Percentiles rank a stretch among this genome's conserved stretches.
These are phyloP conservation scores for Dictyophora rubrovolvata DNA, from an alignment of 768 basidiomycete genomes.

Conservation along the genomic window DNA sequence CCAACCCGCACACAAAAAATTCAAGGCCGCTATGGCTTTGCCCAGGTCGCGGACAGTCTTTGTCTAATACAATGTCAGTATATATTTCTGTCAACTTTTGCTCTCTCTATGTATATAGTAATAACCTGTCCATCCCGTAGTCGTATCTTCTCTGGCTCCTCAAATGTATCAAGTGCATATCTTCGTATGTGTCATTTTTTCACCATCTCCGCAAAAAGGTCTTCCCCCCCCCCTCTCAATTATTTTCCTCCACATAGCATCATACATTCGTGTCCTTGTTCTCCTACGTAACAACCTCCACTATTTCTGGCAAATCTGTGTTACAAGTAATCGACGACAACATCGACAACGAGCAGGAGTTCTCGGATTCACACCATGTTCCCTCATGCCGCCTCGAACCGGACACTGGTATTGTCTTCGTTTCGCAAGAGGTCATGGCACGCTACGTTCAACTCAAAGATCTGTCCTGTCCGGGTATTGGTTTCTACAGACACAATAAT, in stretches of 20 bases:
- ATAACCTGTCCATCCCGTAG: not conserved
- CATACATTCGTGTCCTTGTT: constrained; percentile 8
- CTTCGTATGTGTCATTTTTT: not conserved
- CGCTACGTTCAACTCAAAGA: constrained; percentile 5
- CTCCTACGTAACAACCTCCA: constrained; percentile 1
- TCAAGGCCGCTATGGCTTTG: constrained; percentile 9
- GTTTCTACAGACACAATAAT: not conserved
- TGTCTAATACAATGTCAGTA: constrained; percentile 6
- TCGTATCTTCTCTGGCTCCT: constrained; percentile 1
- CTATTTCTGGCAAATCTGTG: not conserved
- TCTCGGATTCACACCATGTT: not conserved
- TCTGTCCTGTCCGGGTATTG: not conserved
- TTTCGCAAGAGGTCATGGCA: constrained; percentile 4
- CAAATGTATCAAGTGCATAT: constrained; percentile 7
- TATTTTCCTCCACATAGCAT: not conserved
- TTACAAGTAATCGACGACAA: not conserved
- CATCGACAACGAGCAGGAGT: not conserved
- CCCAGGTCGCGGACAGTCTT: constrained; percentile 2
- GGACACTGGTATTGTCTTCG: constrained; percentile 7
- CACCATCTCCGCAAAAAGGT: not conserved
- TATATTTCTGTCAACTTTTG: not conserved
- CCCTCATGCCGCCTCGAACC: constrained; percentile 1
- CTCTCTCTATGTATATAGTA: not conserved
- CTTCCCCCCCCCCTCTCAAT: not conserved
- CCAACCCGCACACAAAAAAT: not conserved